These are phyloP conservation scores for Fusarium stilboides DNA, from an alignment of 2,329 filamentous ascomycete species.

Conservation along the genomic window DNA sequence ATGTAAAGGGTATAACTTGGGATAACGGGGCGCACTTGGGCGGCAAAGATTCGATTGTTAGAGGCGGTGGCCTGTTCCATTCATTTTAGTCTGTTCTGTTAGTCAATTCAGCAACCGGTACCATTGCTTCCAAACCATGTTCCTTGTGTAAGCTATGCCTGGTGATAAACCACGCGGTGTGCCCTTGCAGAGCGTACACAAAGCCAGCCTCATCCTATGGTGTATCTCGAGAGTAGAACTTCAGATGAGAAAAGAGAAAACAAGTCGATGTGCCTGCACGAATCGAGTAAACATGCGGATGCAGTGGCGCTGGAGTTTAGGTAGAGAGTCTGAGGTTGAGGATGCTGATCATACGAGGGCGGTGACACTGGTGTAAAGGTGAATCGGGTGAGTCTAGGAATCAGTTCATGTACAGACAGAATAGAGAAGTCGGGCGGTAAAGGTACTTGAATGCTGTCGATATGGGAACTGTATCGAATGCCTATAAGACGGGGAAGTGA, in stretches of 20 bases:
- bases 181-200: conserved; percentile 18
- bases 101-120: conserved; percentile 29
- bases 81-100: conserved; percentile 4
- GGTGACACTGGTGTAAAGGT: conserved; percentile 37
- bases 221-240: conserved; percentile 12
- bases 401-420: neutral
- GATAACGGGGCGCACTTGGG: neutral
- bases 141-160: conserved; percentile 14
- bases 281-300: conserved; percentile 3
- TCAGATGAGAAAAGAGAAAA: conserved; percentile 12
- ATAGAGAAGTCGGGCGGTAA: neutral
- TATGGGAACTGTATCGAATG: neutral
- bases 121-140: conserved; percentile 18
- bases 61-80: neutral
- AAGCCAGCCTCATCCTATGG: conserved; percentile 7
- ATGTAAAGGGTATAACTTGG: neutral
- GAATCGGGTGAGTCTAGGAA: conserved; percentile 9
- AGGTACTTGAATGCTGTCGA: neutral
- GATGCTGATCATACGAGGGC: conserved; percentile 26
- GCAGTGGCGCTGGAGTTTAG: conserved; percentile 1
- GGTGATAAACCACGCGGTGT: conserved; percentile 29
- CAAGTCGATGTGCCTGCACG: neutral
- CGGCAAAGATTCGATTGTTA: neutral
- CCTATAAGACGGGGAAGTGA: neutral
- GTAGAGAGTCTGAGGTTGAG: conserved; percentile 10